Percentiles rank a stretch among this genome's conserved stretches.
phyloP scores from a whole-genome alignment of 306 rosid genomes.

The Albizia julibrissin region DNA sequence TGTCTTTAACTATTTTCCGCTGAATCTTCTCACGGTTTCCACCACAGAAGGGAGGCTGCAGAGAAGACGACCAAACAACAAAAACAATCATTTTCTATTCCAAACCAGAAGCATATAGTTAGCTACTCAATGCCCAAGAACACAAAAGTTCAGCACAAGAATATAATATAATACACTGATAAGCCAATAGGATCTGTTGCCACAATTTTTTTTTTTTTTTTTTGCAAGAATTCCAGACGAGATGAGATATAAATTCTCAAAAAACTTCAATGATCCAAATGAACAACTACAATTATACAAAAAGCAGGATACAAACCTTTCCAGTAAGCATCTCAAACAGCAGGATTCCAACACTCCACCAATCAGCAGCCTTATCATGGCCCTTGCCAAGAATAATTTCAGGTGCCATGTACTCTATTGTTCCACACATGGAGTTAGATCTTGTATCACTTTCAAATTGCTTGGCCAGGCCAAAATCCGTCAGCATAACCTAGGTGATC shows the following conservation, averaged over 20 bases:
- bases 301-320: constrained; percentile 57
- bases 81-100: constrained; percentile 31
- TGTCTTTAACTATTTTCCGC: constrained; percentile 88
- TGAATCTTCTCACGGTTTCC: constrained; percentile 86
- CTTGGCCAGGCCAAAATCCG: constrained; percentile 96
- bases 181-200: background rate
- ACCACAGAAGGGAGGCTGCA: constrained; percentile 93
- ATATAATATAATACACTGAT: background rate
- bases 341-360: constrained; percentile 98
- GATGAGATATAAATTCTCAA: background rate
- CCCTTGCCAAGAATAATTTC: constrained; percentile 98
- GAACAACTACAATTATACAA: constrained; percentile 26
- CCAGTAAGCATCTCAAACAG: constrained; percentile 97
- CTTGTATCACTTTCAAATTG: constrained; percentile 74
- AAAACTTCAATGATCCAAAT: constrained; percentile 3
- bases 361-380: constrained; percentile 95
- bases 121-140: constrained; percentile 9
- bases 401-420: constrained; percentile 96
- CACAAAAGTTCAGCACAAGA: background rate
- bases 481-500: constrained; percentile 74
- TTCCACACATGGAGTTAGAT: constrained; percentile 93
- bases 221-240: background rate
- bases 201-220: background rate
- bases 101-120: constrained; percentile 4
- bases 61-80: constrained; percentile 26